phyloP scores from a whole-genome alignment of 371 early-diverging fungal species.

The Mucor piriformis region DNA sequence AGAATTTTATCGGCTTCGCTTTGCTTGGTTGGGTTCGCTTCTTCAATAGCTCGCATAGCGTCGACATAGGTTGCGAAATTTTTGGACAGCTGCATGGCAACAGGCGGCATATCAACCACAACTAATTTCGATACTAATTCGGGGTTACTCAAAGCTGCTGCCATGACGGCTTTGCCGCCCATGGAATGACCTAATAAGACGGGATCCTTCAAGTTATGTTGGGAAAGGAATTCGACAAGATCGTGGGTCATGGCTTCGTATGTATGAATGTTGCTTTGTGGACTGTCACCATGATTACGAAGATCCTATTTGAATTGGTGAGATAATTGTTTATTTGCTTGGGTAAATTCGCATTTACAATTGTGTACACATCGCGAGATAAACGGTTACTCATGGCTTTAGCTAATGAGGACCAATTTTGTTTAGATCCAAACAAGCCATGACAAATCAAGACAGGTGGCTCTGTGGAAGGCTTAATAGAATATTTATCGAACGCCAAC shows the following conservation, averaged over 20 bases:
- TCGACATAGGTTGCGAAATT: conserved; percentile 65
- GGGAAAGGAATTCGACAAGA: conserved; percentile 62
- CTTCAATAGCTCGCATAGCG: conserved; percentile 74
- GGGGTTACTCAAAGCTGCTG: conserved; percentile 65
- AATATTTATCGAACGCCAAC: conserved; percentile 30
- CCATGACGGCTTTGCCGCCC: conserved; percentile 94
- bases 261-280: conserved; percentile 68
- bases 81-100: conserved; percentile 47
- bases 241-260: conserved; percentile 84
- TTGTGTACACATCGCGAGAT: conserved; percentile 62
- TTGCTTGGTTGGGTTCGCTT: conserved; percentile 54
- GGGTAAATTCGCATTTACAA: conserved; percentile 40
- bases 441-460: conserved; percentile 76
- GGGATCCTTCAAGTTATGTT: conserved; percentile 55
- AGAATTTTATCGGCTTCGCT: conserved; percentile 79
- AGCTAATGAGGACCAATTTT: conserved; percentile 90
- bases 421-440: conserved; percentile 94
- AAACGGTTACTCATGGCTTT: conserved; percentile 69
- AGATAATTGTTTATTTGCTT: not conserved
- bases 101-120: conserved; percentile 89
- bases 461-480: conserved; percentile 11
- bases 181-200: conserved; percentile 91
- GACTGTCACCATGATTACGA: conserved; percentile 94
- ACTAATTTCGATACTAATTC: conserved; percentile 66
- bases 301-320: conserved; percentile 64